phyloP scores from a whole-genome alignment of 225 moss, liverwort and hornwort genomes.

The Sphagnum contortum region DNA sequence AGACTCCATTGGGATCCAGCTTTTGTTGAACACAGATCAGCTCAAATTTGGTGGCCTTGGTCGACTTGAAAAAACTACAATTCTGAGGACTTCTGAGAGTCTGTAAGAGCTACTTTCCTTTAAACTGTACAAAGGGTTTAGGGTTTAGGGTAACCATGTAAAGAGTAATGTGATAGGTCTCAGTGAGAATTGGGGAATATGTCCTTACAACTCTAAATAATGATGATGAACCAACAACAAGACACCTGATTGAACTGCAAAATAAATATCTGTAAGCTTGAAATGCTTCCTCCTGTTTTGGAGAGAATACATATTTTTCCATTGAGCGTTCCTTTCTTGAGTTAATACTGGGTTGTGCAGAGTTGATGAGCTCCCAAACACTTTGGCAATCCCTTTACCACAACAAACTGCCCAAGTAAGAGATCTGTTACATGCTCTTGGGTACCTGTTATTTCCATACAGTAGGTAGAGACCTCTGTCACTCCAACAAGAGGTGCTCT shows the following conservation, averaged over 20 bases:
- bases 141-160: background rate
- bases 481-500: background rate
- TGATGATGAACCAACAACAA: no score
- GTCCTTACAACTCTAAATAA: no score
- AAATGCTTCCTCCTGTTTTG: no score
- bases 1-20: constrained; percentile 22
- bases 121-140: background rate
- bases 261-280: no score
- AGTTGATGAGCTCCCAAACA: constrained; percentile 53
- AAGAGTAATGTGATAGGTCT: no score
- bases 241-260: no score
- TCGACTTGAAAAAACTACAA: constrained; percentile 30
- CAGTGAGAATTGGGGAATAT: no score
- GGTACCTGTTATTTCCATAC: background rate
- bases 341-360: constrained; percentile 15
- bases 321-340: background rate
- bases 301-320: no score
- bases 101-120: constrained; percentile 28
- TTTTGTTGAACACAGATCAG: constrained; percentile 70
- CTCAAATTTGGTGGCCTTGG: constrained; percentile 63
- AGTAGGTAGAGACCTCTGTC: background rate
- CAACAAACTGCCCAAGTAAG: constrained; percentile 73
- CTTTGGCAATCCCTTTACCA: constrained; percentile 49
- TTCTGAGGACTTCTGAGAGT: constrained; percentile 35
- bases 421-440: background rate